Base-by-base conservation (phyloP, 1,284 basidiomycete species). In the Xerocomus amazonicus region DNA sequence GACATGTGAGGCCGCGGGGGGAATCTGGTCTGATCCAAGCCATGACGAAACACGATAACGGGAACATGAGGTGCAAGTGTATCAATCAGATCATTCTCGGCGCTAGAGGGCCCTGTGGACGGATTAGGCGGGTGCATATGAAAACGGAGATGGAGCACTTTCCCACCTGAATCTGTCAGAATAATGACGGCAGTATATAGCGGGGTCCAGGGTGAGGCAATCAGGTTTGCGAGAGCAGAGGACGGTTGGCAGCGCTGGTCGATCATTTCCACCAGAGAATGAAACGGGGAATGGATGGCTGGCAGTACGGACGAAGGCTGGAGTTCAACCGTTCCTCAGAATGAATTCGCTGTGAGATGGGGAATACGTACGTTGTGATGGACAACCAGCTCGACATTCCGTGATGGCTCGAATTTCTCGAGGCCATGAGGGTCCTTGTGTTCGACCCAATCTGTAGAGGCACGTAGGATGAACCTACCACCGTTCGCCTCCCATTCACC, bases 361-460 rank as follows among this genome's bases (percentile, higher is more conserved):
- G n/a, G 12, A 14, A 38, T 38, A 57, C 67, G 26, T 49, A 65
- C 67, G 49, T 55, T 45, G 42, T 42, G 57, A 35, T 37, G 48
- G 49, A 77, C 76, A 35, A 80, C 56, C 33, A 86, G 72, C 60
- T 84, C 79, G 12, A 87, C 69, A 57, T 87, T 87, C 53, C 75
- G 70, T 17, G 75, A 70, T 7, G 83, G 78, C 58, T 84, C 83
- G 41, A 78, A 78, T 49, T 75, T 79, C 59, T 87, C 83, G 3
- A 83, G 70, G 0, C 82, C 83, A 56, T 84, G 80, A 3, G 71
- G 72, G 61, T 84, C 81, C 27, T 70, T 72, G 56, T 81, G 80
- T 59, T 84, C 81, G 12, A 82, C 66, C 85, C 84, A 87, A 60
- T 83, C 77, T 6, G 84, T 86, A 2, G 82, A 84, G 6, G 81